Evolutionary conservation across 257 asterid species (phyloP), one percentile per base, ranked within the genome.

Genomic region (Cynanchum wilfordii): DNA sequence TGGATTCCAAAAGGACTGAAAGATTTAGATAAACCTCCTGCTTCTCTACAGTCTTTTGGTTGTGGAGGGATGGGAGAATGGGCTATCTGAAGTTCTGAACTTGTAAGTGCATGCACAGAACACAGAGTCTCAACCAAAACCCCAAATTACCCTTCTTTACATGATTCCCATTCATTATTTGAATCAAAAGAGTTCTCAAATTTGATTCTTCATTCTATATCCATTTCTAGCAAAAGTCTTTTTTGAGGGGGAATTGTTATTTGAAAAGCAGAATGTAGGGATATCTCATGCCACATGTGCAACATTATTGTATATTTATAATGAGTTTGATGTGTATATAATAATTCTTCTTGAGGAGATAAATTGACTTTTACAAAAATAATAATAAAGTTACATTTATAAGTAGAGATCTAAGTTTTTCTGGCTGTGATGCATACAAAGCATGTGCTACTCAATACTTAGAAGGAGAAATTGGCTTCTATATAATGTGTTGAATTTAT

Each of bases 121-220:
- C 67, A 30, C 51, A 47, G 3, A 38, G 29, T 66, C 44, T 66
- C 60, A 71, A 49, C 27, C 66, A 64, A 77, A 25, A 29, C 60
- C 72, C 30, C 72, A 81, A 75, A 73, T 74, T 79, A 66, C 73
- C 27, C 81, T 71, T 69, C 81, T 77, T 82, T 81, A 20, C 63
- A 70, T 50, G 82, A 84, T 89, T 82, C 88, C 73, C 73, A 22
- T 79, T 88, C 84, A 80, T 86, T 86, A 89, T 75, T 86, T 84
- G 68, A 3, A 52, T 75, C 68, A 60, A 77, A 84, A 75, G 79
- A 38, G 77, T 57, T 76, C 12, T 74, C 27, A 69, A 75, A 27
- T 65, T 60, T 74, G 78, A 81, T 85, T 84, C 87, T 72, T 80
- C 80, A 75, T 85, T 87, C 85, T 80, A 62, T 80, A 83, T 86